Percentiles rank a stretch among this genome's conserved stretches.
Conservation (phyloP, 2,329 filamentous ascomycete genomes). For the Talaromyces sp. region DNA sequence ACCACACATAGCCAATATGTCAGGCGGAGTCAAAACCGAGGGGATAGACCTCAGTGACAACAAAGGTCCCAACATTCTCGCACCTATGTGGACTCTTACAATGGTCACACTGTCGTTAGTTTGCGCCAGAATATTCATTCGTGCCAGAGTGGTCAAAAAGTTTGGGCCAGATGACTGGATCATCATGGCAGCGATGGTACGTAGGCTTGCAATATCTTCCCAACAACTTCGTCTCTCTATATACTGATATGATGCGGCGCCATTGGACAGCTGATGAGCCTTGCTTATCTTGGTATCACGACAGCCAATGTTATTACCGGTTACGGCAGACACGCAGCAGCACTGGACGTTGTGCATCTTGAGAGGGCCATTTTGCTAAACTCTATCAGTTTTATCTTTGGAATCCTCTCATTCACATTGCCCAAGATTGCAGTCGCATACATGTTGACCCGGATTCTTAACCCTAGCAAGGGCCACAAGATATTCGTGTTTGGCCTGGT, state of each 20-base stretch:
- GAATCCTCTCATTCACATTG: slow-evolving; percentile 19
- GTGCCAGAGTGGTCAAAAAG: slow-evolving; percentile 21
- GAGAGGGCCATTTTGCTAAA: slow-evolving; percentile 18
- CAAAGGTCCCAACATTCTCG: slow-evolving; percentile 28
- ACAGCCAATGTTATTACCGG: slow-evolving; percentile 31
- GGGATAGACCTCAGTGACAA: slow-evolving; percentile 11
- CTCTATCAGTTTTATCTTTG: slow-evolving; percentile 18
- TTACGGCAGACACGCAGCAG: slow-evolving; percentile 32
- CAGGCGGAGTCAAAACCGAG: neutral
- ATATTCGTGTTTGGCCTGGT: slow-evolving; percentile 19
- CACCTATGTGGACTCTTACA: slow-evolving; percentile 24
- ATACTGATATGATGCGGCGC: neutral
- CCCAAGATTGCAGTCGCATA: slow-evolving; percentile 21
- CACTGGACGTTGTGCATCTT: slow-evolving; percentile 17
- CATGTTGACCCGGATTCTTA: slow-evolving; percentile 18
- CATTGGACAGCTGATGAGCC: slow-evolving; percentile 25
- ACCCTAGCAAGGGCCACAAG: slow-evolving; percentile 12
- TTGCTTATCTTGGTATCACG: slow-evolving; percentile 29
- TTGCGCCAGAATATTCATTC: slow-evolving; percentile 25
- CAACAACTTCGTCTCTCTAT: neutral
- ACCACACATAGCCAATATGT: slow-evolving; percentile 2
- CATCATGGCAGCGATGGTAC: slow-evolving; percentile 23
- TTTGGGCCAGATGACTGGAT: slow-evolving; percentile 32
- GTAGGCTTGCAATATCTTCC: neutral
- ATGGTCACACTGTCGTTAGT: slow-evolving; percentile 24